Evolutionary conservation across 495 filamentous ascomycete genomes (phyloP).

Genomic region (Aspergillus heteromorphus): DNA sequence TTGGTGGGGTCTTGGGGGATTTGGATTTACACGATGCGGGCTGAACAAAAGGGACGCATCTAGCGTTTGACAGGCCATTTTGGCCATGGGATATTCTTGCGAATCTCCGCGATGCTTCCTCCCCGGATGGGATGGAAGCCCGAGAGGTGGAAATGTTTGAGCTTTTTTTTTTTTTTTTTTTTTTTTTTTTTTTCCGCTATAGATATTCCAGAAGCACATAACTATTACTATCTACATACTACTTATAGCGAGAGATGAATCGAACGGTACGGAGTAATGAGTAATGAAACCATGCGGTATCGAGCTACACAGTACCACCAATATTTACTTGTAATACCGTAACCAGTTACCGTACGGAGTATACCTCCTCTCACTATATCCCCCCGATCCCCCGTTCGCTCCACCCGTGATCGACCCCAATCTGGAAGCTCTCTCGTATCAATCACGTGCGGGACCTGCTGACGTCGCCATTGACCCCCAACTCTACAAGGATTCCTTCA

Average conservation of each 20-base stretch:
- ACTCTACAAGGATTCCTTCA: not conserved
- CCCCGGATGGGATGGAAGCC: not conserved
- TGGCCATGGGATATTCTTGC: conserved; percentile 4
- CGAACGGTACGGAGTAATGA: no score
- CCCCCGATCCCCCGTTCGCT: not conserved
- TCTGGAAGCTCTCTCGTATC: not conserved
- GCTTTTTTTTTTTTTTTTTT: no score
- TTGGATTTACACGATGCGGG: conserved; percentile 15
- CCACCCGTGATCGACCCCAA: not conserved
- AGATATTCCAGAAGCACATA: not conserved
- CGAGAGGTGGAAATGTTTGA: not conserved
- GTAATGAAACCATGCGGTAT: not conserved
- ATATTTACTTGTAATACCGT: not conserved
- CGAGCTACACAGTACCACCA: not conserved
- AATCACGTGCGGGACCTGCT: conserved; percentile 14
- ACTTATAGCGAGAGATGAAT: conserved; percentile 6
- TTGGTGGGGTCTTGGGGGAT: conserved; percentile 11
- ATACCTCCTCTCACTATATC: no score
- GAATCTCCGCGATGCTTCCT: not conserved
- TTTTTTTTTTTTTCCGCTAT: no score
- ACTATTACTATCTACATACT: no score
- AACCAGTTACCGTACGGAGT: no score
- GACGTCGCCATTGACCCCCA: conserved; percentile 7
- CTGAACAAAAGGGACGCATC: conserved; percentile 12
- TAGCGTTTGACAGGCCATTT: conserved; percentile 4